These are phyloP conservation scores for Telopea speciosissima DNA, from an alignment of 177 flowering plant genomes.

Conservation along the genomic window DNA sequence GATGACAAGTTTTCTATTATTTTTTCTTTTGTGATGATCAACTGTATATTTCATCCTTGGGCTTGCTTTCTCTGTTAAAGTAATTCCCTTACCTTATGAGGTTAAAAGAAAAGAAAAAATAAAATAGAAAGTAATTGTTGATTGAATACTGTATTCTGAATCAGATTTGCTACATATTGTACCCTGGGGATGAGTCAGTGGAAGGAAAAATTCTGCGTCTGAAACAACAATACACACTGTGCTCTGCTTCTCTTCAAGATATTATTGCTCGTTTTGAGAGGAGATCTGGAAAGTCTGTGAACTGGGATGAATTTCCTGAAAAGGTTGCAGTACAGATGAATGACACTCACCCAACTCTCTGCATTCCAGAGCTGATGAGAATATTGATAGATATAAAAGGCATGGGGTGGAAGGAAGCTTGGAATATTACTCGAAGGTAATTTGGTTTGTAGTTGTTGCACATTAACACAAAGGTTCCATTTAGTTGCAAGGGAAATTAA, in stretches of 20 bases:
- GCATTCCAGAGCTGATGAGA: conserved; percentile 93
- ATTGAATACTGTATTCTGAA: neutral
- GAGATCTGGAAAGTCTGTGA: conserved; percentile 57
- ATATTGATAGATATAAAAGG: conserved; percentile 82
- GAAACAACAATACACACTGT: conserved; percentile 90
- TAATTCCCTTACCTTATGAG: too few species aligned
- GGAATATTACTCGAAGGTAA: conserved; percentile 88
- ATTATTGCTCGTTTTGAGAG: conserved; percentile 83
- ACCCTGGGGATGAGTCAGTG: conserved; percentile 91
- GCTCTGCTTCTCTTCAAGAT: conserved; percentile 97
- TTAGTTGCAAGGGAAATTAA: too few species aligned
- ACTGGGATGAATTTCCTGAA: conserved; percentile 87
- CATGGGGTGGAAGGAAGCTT: conserved; percentile 74
- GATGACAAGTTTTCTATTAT: too few species aligned
- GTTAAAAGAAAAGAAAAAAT: too few species aligned
- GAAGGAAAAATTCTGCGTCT: conserved; percentile 86
- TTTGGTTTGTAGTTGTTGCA: conserved; percentile 7
- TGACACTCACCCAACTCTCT: conserved; percentile 98
- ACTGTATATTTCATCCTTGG: too few species aligned
- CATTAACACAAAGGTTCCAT: neutral
- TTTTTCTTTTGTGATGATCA: too few species aligned
- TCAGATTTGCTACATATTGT: conserved; percentile 78
- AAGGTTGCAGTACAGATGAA: conserved; percentile 98
- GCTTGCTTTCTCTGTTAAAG: too few species aligned
- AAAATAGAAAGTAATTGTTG: neutral